A percentile compares a stretch with the other conserved stretches of the same genome.
Evolutionary conservation across 106 monocot species (phyloP).

Genomic region (Acorus calamus): DNA sequence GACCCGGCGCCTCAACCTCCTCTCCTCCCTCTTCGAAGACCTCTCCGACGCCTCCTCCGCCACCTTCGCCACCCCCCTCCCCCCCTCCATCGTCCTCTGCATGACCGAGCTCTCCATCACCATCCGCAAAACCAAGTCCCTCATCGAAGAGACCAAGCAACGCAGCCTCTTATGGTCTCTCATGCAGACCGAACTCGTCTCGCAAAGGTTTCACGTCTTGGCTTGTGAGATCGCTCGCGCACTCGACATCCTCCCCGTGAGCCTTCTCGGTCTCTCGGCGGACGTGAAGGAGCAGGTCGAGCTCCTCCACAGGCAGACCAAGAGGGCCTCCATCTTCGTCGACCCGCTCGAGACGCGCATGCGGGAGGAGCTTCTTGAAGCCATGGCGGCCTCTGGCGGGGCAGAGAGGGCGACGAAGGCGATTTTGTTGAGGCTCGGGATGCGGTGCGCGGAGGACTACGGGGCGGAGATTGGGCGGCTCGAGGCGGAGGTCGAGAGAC

Average conservation of each 20-base stretch:
- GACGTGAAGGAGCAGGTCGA: slow-evolving; percentile 2
- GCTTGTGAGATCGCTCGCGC: neutral
- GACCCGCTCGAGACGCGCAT: neutral
- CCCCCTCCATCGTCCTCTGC: slow-evolving; percentile 29
- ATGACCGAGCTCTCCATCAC: neutral
- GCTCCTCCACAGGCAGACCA: slow-evolving; percentile 1
- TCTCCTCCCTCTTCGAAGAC: slow-evolving; percentile 32
- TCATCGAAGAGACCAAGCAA: neutral
- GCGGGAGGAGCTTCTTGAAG: neutral
- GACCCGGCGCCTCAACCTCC: slow-evolving; percentile 12
- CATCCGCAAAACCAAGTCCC: neutral
- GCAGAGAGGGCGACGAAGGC: neutral
- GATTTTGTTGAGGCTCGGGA: neutral
- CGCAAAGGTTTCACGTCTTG: neutral
- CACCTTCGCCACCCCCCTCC: slow-evolving; percentile 4
- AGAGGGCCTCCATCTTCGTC: neutral
- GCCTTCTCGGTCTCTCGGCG: neutral
- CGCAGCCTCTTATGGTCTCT: neutral
- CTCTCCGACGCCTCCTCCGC: slow-evolving; percentile 14
- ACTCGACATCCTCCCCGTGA: slow-evolving; percentile 1
- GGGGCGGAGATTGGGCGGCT: slow-evolving; percentile 23
- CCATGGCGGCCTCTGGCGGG: neutral
- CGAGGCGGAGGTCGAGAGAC: slow-evolving; percentile 16
- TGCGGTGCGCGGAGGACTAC: slow-evolving; percentile 8
- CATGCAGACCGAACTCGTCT: neutral